A percentile compares a stretch with the other conserved stretches of the same genome.
Evolutionary conservation across 495 filamentous ascomycete genomes (phyloP).

Genomic region (Elaphomyces granulatus): DNA sequence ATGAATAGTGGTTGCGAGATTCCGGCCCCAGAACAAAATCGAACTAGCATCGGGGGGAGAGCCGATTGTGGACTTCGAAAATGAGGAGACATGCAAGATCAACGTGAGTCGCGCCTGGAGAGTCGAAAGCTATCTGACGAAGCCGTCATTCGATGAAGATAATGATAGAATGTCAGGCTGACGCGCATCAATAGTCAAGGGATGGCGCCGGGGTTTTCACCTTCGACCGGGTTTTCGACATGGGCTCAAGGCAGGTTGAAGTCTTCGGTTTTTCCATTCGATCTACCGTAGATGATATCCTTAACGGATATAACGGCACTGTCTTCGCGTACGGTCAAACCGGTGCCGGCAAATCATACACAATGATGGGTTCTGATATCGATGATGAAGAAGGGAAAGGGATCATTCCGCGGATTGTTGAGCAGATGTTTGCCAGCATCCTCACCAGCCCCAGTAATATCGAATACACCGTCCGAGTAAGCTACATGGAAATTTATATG

Average conservation of each 20-base stretch:
- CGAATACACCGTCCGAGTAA: constrained; percentile 93
- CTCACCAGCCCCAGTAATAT: constrained; percentile 81
- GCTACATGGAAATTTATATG: constrained; percentile 99
- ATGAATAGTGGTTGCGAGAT: constrained; percentile 73
- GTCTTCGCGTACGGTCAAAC: constrained; percentile 99
- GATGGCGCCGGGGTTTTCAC: constrained; percentile 81
- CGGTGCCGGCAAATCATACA: constrained; percentile 95
- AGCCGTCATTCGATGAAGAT: no score
- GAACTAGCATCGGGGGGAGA: constrained; percentile 82
- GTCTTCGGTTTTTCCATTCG: constrained; percentile 97
- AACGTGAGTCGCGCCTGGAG: constrained; percentile 55
- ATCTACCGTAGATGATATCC: constrained; percentile 89
- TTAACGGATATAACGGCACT: constrained; percentile 98
- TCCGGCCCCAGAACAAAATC: constrained; percentile 89
- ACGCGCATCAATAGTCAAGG: constrained; percentile 50
- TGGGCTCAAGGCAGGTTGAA: constrained; percentile 71
- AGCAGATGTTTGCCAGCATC: constrained; percentile 95
- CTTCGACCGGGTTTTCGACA: constrained; percentile 94
- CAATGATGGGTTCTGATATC: constrained; percentile 98
- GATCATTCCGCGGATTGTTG: constrained; percentile 92
- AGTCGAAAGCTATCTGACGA: no score
- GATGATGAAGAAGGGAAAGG: constrained; percentile 80
- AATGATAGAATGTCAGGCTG: no score
- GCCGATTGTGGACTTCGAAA: constrained; percentile 77
- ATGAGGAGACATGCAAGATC: constrained; percentile 76